Evolutionary conservation across 768 basidiomycete genomes (phyloP), one percentile per base, ranked within the genome.

Genomic region (Trametes cinnabarina): DNA sequence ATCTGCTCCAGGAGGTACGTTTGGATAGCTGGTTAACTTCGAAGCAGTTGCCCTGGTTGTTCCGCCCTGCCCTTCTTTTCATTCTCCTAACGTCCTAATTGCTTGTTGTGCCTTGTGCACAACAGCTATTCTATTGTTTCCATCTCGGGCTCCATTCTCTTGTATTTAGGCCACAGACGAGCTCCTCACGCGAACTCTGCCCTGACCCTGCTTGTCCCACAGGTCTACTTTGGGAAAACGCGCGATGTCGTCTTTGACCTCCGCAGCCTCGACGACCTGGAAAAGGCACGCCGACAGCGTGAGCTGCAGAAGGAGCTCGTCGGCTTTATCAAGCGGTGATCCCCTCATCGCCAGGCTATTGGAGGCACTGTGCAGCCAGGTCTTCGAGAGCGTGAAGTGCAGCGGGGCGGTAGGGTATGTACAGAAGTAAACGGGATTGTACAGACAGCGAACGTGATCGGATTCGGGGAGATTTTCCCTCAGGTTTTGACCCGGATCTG

Each of bases 141-240:
- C 35, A 37, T 39, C 20, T 39, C 15, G 12, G n/a, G 23, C 30
- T 19, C n/a, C 23, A 7, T 26, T 17, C 19, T 32, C 30, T 34
- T 26, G 28, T 32, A 19, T 47, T 19, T 40, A 32, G 43, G 28
- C 19, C 43, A 17, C 44, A 47, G 43, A 47, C 37, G 28, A 7
- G 14, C 35, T 23, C 55, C 30, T 40, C 17, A 3, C 19, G n/a
- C 26, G 20, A 17, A 6, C 23, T 10, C 25, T 39, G 47, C 23
- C 37, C 47, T 34, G 26, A 42, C 39, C 40, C 53, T 41, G 63
- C 60, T 43, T 20, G 34, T 44, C 43, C 39, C 51, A 49, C 61
- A 90, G 88, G 89, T 96, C 14, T 96, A 95, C 73, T 95, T 95
- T 75, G 93, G 94, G 37, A 97, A 98, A 77, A 98, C 96, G 47